A percentile compares a stretch with the other conserved stretches of the same genome.
phyloP scores from a whole-genome alignment of 2,329 filamentous ascomycete species.

The Phyllosticta citribraziliensis region DNA sequence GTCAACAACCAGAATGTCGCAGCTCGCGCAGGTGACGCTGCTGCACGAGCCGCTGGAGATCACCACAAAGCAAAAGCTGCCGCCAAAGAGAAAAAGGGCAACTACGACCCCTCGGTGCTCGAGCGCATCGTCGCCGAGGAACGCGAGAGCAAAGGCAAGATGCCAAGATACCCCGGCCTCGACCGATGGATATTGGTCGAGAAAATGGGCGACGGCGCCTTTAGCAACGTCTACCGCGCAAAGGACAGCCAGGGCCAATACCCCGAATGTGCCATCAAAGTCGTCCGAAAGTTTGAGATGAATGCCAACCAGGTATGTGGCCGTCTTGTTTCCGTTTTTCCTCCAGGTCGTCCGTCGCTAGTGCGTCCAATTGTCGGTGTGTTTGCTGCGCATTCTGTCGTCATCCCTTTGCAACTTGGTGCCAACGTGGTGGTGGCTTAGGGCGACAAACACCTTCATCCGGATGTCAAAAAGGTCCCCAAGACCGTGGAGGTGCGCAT shows the following conservation, averaged over 20 bases:
- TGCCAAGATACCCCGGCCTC: conserved; percentile 75
- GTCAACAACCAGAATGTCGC: conserved; percentile 55
- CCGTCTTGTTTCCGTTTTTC: conserved; percentile 18
- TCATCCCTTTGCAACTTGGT: conserved; percentile 25
- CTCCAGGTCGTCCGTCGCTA: conserved; percentile 2
- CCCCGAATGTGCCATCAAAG: conserved; percentile 90
- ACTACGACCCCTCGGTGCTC: conserved; percentile 56
- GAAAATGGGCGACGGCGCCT: conserved; percentile 98
- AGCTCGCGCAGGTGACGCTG: conserved; percentile 57
- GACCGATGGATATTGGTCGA: conserved; percentile 80
- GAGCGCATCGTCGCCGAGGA: conserved; percentile 87
- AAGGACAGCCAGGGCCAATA: conserved; percentile 61
- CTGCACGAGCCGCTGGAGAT: conserved; percentile 53
- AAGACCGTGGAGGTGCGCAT: conserved; percentile 91
- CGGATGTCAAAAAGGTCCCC: conserved; percentile 78
- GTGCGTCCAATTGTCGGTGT: conserved; percentile 8
- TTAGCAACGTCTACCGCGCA: conserved; percentile 96
- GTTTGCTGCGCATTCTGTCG: conserved; percentile 16
- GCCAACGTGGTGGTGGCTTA: conserved; percentile 50
- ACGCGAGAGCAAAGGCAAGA: conserved; percentile 72
- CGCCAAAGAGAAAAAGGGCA: conserved; percentile 35
- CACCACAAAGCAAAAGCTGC: conserved; percentile 45
- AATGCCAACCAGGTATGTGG: conserved; percentile 91
- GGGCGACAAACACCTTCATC: conserved; percentile 88
- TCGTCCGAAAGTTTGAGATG: conserved; percentile 98